Conservation (phyloP, 768 basidiomycete genomes). For the Tricholoma matsutake region DNA sequence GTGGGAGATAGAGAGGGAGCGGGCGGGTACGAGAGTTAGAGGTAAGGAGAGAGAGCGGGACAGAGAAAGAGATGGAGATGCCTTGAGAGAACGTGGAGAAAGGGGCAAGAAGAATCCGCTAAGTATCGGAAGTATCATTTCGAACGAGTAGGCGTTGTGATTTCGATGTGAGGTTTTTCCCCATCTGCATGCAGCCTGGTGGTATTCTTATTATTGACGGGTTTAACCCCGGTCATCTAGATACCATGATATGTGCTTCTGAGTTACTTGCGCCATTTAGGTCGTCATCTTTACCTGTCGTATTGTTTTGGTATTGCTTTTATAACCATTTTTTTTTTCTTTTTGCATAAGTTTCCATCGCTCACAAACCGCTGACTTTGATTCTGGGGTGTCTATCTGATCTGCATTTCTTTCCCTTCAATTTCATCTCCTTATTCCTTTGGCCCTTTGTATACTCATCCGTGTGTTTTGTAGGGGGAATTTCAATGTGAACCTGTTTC, state of each 20-base stretch:
- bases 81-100: conserved; percentile 16
- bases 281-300: background rate
- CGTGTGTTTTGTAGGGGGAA: background rate
- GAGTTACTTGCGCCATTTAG: background rate
- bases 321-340: background rate
- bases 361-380: background rate
- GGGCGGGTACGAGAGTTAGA: conserved; percentile 12
- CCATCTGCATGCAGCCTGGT: background rate
- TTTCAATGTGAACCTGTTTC: background rate
- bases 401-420: background rate
- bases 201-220: background rate
- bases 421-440: background rate
- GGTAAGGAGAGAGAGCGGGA: conserved; percentile 7
- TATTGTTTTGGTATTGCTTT: background rate
- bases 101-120: conserved; percentile 60
- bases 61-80: conserved; percentile 13
- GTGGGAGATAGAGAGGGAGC: conserved; percentile 11
- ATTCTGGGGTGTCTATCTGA: background rate
- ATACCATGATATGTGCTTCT: background rate
- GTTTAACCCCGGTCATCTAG: background rate
- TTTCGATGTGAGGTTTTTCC: background rate
- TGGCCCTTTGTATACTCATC: background rate
- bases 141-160: conserved; percentile 35
- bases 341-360: background rate
- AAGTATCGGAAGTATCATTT: conserved; percentile 72